Base-by-base conservation (phyloP, 2,329 filamentous ascomycete species). In the Calonectria hongkongensis region DNA sequence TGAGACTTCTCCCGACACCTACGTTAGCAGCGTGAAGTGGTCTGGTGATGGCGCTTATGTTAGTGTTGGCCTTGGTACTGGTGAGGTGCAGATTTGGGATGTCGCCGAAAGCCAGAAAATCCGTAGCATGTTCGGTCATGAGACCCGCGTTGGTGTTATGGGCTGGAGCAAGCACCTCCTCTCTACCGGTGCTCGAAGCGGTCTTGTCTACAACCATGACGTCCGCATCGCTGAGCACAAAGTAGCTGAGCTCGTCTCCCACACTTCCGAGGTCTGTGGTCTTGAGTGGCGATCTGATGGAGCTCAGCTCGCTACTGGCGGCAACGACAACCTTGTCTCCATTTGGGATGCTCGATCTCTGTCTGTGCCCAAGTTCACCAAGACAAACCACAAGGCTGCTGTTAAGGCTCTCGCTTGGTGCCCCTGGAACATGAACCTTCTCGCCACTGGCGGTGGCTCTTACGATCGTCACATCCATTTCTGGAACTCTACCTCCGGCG, bases 381-480 rank as follows among this genome's bases (percentile, higher is more conserved):
- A 99, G 93, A 98, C 96, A 82, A 99, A 99, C 90, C 97, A 99
- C 90, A 97, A 97, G 86, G 97, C 97, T 70, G 97, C 97, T 54
- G 96, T 99, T 87, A 99, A 99, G 91, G 97, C 97, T 72, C 92
- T 99, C 56, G 94, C 95, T 75, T 99, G 97, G 97, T 99, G 97
- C 89, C 97, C 97, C 51, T 99, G 97, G 97, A 97, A 98, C 88
- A 92, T 95, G 85, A 98, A 98, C 89, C 92, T 98, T 63, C 93
- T 99, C 60, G 97, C 97, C 71, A 98, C 97, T 51, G 97, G 97
- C 70, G 97, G 97, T 82, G 97, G 97, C 79, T 97, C 95, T 51
- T 97, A 98, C 85, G 97, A 99, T 84, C 94, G 95, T 79, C 94
- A 98, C 87, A 99, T 99, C 85, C 97, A 99, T 89, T 99, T 99